These are phyloP conservation scores for Hygrophorus russula DNA, from an alignment of 768 basidiomycete species.

Conservation along the genomic window DNA sequence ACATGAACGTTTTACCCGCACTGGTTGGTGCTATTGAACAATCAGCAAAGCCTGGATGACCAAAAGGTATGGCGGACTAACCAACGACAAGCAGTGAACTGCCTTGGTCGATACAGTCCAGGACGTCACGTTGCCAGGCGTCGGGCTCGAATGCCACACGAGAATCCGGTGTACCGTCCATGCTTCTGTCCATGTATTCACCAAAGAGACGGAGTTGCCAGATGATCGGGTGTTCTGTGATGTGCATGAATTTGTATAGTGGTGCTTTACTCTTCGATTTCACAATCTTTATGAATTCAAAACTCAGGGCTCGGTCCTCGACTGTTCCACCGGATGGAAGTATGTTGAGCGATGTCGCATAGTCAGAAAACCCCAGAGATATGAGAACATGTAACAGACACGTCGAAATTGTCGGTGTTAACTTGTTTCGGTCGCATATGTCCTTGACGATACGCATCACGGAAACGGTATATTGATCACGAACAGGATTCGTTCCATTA, in stretches of 20 bases:
- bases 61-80: conserved; percentile 17
- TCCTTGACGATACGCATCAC: conserved; percentile 40
- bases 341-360: conserved; percentile 15
- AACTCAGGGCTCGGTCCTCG: conserved; percentile 23
- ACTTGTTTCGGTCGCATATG: conserved; percentile 22
- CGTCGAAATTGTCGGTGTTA: conserved; percentile 24
- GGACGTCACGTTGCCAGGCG: conserved; percentile 57
- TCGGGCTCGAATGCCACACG: conserved; percentile 59
- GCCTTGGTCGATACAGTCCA: conserved; percentile 50
- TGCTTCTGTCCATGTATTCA: conserved; percentile 60
- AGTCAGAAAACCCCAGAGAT: conserved; percentile 37
- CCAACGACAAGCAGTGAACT: conserved; percentile 58
- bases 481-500: conserved; percentile 22
- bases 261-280: conserved; percentile 30
- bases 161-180: conserved; percentile 48
- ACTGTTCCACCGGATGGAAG: conserved; percentile 9
- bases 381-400: conserved; percentile 28
- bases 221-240: conserved; percentile 41
- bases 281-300: conserved; percentile 47
- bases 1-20: conserved; percentile 67
- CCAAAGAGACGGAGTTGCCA: conserved; percentile 69
- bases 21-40: conserved; percentile 45
- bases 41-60: background rate
- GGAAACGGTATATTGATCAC: conserved; percentile 34
- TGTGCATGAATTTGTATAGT: conserved; percentile 39